phyloP scores from a whole-genome alignment of 441 rosid genomes.

The Rhodomyrtus psidioides region DNA sequence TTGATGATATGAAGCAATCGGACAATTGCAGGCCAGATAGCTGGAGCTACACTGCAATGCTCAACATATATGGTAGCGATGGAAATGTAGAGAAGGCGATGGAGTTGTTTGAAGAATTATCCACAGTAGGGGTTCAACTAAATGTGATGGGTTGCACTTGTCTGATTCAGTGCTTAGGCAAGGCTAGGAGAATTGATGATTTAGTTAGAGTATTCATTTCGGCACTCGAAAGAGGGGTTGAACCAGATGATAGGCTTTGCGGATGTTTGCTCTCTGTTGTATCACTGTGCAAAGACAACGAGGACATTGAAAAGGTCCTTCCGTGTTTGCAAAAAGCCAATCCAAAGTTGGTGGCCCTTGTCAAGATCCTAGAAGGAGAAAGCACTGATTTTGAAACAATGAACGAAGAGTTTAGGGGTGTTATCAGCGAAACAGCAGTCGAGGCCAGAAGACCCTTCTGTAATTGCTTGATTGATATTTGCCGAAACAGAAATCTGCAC shows the following conservation, averaged over 20 bases:
- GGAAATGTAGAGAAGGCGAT: slow-evolving; percentile 67
- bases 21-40: slow-evolving; percentile 54
- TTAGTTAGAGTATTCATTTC: slow-evolving; percentile 51
- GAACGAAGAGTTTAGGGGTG: slow-evolving; percentile 52
- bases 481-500: slow-evolving; percentile 38
- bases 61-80: slow-evolving; percentile 72
- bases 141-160: slow-evolving; percentile 95
- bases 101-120: slow-evolving; percentile 62
- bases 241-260: slow-evolving; percentile 76
- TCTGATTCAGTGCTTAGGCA: slow-evolving; percentile 81
- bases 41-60: slow-evolving; percentile 88
- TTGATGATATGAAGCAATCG: slow-evolving; percentile 69
- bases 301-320: slow-evolving; percentile 50
- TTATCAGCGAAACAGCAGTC: slow-evolving; percentile 43
- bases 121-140: slow-evolving; percentile 35
- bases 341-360: slow-evolving; percentile 46
- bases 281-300: slow-evolving; percentile 50
- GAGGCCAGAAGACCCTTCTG: slow-evolving; percentile 84
- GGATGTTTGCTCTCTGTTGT: slow-evolving; percentile 82
- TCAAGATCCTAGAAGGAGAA: slow-evolving; percentile 44
- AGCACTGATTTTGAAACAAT: slow-evolving; percentile 33
- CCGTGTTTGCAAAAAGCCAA: slow-evolving; percentile 62
- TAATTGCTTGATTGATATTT: slow-evolving; percentile 86
- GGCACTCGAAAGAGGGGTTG: slow-evolving; percentile 45
- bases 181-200: slow-evolving; percentile 58